Conservation (phyloP, 345 rosid genomes). For the Garcia nutans region DNA sequence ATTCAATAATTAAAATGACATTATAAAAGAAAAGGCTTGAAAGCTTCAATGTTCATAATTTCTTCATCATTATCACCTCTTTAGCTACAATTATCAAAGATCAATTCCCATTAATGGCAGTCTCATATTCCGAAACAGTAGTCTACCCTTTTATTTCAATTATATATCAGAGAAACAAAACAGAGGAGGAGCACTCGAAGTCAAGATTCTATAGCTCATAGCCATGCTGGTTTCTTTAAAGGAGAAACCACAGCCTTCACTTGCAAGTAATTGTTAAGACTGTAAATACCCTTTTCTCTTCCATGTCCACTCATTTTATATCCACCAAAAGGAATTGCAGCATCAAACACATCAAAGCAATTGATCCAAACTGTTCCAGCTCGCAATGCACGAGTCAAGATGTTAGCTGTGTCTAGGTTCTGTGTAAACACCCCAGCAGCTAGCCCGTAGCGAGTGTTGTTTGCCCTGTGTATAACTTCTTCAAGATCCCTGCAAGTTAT, state of each 20-base stretch:
- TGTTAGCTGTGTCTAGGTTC: constrained; percentile 71
- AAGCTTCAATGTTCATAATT: not conserved
- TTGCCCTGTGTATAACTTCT: constrained; percentile 72
- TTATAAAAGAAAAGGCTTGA: too few species aligned
- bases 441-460: constrained; percentile 56
- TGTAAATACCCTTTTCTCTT: constrained; percentile 82
- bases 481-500: constrained; percentile 50
- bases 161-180: not conserved
- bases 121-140: not conserved
- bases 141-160: not conserved
- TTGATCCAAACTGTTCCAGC: constrained; percentile 83
- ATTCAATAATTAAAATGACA: too few species aligned
- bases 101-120: not conserved
- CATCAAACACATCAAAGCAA: constrained; percentile 76
- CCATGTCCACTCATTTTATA: constrained; percentile 93
- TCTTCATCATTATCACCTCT: constrained; percentile 12
- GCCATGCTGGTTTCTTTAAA: constrained; percentile 85
- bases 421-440: constrained; percentile 89
- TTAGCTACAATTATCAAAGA: not conserved
- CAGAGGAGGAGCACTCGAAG: not conserved
- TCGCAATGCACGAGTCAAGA: constrained; percentile 60
- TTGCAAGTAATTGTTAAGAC: constrained; percentile 81
- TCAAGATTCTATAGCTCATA: constrained; percentile 27
- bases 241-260: constrained; percentile 88
- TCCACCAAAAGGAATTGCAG: constrained; percentile 88